Conservation (phyloP, 2,329 filamentous ascomycete species). For the Pseudogymnoascus sp. region DNA sequence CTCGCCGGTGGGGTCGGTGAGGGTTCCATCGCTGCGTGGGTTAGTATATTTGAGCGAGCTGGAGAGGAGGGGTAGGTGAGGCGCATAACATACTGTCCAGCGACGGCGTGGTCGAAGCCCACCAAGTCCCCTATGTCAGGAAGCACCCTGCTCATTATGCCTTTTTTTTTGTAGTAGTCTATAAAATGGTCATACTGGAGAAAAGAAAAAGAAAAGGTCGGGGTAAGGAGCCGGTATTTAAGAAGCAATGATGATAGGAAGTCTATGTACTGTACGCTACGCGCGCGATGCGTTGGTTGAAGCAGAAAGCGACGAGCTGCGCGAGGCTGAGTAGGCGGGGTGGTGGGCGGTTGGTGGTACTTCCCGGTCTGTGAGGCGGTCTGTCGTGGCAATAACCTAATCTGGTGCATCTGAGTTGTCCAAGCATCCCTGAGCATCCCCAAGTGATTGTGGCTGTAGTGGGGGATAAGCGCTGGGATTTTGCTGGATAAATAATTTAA, state of each 20-base stretch:
- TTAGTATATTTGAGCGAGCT: neutral
- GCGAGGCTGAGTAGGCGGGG: conserved; percentile 11
- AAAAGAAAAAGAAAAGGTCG: conserved; percentile 10
- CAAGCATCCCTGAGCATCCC: neutral
- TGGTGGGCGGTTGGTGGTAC: neutral
- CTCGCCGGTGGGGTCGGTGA: conserved; percentile 74
- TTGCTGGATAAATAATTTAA: neutral
- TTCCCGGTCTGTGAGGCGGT: neutral
- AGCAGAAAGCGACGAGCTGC: neutral
- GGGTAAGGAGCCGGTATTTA: neutral
- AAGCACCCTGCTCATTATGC: conserved; percentile 36
- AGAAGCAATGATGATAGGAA: conserved; percentile 3
- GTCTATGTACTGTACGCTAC: conserved; percentile 9
- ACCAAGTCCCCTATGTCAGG: conserved; percentile 56
- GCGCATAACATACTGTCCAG: conserved; percentile 65
- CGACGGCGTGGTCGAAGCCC: conserved; percentile 68
- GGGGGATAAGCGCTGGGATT: conserved; percentile 7
- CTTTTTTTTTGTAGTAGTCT: conserved; percentile 21
- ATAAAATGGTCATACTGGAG: conserved; percentile 28
- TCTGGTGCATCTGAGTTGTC: neutral
- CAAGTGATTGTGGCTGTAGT: neutral
- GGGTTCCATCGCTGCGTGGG: conserved; percentile 69
- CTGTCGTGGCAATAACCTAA: neutral
- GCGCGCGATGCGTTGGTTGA: neutral
- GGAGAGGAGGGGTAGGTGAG: conserved; percentile 11